A percentile compares a stretch with the other conserved stretches of the same genome.
phyloP scores from a whole-genome alignment of 441 rosid genomes.

The Adansonia rubrostipa region DNA sequence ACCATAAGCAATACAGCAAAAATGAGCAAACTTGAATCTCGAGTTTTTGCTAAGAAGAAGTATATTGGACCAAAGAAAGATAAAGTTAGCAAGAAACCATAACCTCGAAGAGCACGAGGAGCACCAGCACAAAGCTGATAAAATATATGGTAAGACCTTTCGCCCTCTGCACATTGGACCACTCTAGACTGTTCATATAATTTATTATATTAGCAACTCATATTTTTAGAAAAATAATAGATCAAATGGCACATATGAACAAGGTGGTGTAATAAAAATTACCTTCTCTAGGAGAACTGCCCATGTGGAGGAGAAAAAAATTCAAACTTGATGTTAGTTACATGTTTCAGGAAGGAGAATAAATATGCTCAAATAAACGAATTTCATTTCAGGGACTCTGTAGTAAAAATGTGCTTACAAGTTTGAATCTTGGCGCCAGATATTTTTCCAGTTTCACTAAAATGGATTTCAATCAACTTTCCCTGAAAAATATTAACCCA shows the following conservation, averaged over 20 bases:
- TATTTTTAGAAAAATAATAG: conserved; percentile 16
- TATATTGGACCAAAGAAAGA: conserved; percentile 12
- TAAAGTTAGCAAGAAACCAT: background rate
- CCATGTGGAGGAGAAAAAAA: conserved; percentile 41
- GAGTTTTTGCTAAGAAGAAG: background rate
- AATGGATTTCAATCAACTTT: conserved; percentile 94
- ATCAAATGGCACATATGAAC: conserved; percentile 26
- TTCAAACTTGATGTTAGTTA: conserved; percentile 42
- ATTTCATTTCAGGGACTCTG: conserved; percentile 21
- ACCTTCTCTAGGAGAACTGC: conserved; percentile 99
- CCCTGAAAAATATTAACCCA: conserved; percentile 61
- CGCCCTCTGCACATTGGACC: conserved; percentile 95
- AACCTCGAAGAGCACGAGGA: conserved; percentile 76
- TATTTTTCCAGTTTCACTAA: conserved; percentile 96
- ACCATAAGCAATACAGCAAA: background rate
- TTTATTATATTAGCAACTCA: conserved; percentile 31
- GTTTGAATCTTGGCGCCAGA: conserved; percentile 98
- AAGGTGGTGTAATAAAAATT: conserved; percentile 32
- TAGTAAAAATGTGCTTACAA: conserved; percentile 60
- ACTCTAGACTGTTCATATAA: conserved; percentile 87
- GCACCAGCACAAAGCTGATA: conserved; percentile 99
- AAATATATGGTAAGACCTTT: conserved; percentile 98
- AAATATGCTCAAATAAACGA: conserved; percentile 19
- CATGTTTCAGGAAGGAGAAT: conserved; percentile 20
- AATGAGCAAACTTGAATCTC: background rate